Evolutionary conservation across 768 basidiomycete species (phyloP).

Genomic region (Multifurca ochricompacta): DNA sequence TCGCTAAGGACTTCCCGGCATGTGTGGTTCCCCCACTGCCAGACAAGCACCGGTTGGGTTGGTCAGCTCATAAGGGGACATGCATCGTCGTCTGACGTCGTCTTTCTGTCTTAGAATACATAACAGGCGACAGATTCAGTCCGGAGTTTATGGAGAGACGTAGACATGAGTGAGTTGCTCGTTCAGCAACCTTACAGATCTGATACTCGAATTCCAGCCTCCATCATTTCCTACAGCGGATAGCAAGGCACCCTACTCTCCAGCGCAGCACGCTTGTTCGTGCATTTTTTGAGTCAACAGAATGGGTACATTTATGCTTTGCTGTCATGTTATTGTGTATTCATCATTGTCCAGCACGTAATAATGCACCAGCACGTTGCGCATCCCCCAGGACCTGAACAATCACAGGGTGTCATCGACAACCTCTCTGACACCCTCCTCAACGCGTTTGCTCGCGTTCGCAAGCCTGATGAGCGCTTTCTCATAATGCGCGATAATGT

Average conservation of each 20-base stretch:
- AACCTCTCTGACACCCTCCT: constrained; percentile 93
- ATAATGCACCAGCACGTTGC: constrained; percentile 96
- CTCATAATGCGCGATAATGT: constrained; percentile 84
- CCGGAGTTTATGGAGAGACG: constrained; percentile 95
- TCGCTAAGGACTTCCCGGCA: constrained; percentile 89
- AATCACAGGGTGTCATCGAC: constrained; percentile 76
- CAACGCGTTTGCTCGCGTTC: constrained; percentile 91
- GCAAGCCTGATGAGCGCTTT: constrained; percentile 96
- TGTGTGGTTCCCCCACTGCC: constrained; percentile 97
- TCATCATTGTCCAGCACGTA: constrained; percentile 55
- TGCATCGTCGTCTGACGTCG: neutral
- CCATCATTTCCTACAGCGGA: constrained; percentile 83
- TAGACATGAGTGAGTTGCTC: constrained; percentile 62
- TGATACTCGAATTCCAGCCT: constrained; percentile 43
- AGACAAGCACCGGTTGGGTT: constrained; percentile 93
- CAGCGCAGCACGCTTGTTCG: constrained; percentile 87
- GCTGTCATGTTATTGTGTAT: constrained; percentile 10
- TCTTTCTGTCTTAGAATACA: constrained; percentile 65
- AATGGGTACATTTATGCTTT: constrained; percentile 70
- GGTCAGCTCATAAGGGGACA: constrained; percentile 26
- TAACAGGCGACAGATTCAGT: constrained; percentile 96
- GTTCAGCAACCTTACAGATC: constrained; percentile 1
- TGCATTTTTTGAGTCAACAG: constrained; percentile 92
- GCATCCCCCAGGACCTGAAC: constrained; percentile 82
- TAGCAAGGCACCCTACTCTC: constrained; percentile 90